Evolutionary conservation across 2,329 filamentous ascomycete species (phyloP), one percentile per base, ranked within the genome.

Genomic region (Neopestalotiopsis sp.): DNA sequence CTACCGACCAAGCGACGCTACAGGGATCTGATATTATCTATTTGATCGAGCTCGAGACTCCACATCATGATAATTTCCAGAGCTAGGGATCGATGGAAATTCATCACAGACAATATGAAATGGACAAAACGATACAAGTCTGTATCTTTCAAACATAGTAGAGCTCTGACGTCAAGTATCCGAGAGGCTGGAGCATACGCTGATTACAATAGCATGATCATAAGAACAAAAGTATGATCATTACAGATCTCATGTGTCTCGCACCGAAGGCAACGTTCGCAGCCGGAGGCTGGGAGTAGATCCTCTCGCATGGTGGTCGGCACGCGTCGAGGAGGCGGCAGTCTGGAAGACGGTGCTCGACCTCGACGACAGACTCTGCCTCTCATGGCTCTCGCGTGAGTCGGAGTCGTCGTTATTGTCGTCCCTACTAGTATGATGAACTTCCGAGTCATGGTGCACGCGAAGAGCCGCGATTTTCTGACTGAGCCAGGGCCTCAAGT

Each of bases 281-380:
- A 52, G 45, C n/a, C 45, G n/a, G 17, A 52, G 45, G 45, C 45
- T 52, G 45, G 45, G 45, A 2, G 45, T 52, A 14, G 45, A 52
- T n/a, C 45, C 45, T 52, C 45, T n/a, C 3, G 13, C 45, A 2
- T 13, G 13, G 45, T 52, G 45, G 45, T 52, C 45, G 45, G 45
- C 45, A n/a, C 45, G 45, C 17, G 45, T 17, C 45, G 57, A 59
- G 1, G 59, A 60, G n/a, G 57, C 59, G n/a, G 57, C 59, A 62
- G 59, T 62, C 32, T 40, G 59, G 34, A 62, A 62, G 30, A 62
- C 59, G 12, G 59, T 62, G n/a, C 59, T 62, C 17, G 59, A 62
- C 10, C 30, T 38, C 4, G 30, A 20, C 10, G 59, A 62, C 30
- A 62, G 4, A 24, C 34, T 40, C n/a, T 62, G 59, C n/a, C 32